Base-by-base conservation (phyloP, 202 grass and related monocot species). In the Setaria viridis region DNA sequence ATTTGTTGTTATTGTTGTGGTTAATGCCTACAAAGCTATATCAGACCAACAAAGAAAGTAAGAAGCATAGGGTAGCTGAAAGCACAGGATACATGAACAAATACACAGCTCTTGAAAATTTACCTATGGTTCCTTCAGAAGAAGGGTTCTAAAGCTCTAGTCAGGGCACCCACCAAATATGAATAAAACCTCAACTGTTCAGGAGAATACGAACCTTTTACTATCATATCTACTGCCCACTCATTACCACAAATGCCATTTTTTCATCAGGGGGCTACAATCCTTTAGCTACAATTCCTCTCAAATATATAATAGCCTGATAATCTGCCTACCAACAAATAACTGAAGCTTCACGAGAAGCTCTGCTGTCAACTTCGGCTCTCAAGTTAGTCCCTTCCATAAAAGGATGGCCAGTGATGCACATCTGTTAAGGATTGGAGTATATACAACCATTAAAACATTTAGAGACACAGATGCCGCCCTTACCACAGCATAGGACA, bases 221-320 rank as follows among this genome's bases (percentile, higher is more conserved):
- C 86, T 74, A 83, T 62, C 39, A 41, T 41, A 6, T 41, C 39
- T 41, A 41, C 4, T 41, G 4, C 39, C 39, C 39, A 41, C 39
- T 41, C 39, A 41, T 41, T 41, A 41, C 39, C 83, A 35, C 47
- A 35, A 63, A 87, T 87, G 37, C 49, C 87, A 87, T 86, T 66
- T 80, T 82, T 83, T 86, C 80, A 87, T 89, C 84, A 55, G 80
- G 67, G 25, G 62, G 70, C 17, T 65, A 62, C 32, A 73, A 80
- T 80, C 4, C 16, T 74, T 54, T 45, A 12, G 37, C 34, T 49
- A 81, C 21, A 11, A 41, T 41, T 70, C 79, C 77, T 77, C 32
- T 87, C 69, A 85, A 82, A 64, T 42, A 75, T 80, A 74, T 62
- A 10, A 65, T 41, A 41, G 39, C 39, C 39, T 41, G 5, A 41